A percentile compares a stretch with the other conserved stretches of the same genome.
phyloP scores from a whole-genome alignment of 352 stramenopile genomes.

The Globisporangium cederbergense region DNA sequence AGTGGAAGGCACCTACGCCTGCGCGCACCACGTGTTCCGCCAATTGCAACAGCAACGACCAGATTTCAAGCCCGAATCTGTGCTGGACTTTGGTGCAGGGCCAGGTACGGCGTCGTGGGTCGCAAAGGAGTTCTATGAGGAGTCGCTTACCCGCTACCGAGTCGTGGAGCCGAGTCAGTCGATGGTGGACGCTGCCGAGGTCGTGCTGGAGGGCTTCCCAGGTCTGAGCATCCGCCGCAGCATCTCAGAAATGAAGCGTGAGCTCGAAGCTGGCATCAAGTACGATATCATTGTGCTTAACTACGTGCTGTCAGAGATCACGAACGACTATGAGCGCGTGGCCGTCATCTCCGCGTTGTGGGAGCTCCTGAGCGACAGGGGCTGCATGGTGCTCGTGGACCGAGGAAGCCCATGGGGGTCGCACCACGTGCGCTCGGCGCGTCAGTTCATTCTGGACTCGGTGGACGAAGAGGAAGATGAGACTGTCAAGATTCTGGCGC shows the following conservation, averaged over 20 bases:
- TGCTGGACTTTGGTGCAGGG: constrained; percentile 78
- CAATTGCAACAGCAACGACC: constrained; percentile 54
- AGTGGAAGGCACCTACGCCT: constrained; percentile 71
- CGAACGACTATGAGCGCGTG: constrained; percentile 80
- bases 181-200: constrained; percentile 76
- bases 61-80: constrained; percentile 54
- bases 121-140: constrained; percentile 63
- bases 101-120: constrained; percentile 77
- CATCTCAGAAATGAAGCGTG: constrained; percentile 72
- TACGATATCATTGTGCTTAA: constrained; percentile 77
- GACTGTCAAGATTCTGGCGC: constrained; percentile 53
- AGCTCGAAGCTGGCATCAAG: constrained; percentile 62
- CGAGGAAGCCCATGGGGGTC: constrained; percentile 80
- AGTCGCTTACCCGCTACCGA: constrained; percentile 60
- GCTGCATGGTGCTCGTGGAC: constrained; percentile 72
- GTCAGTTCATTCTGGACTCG: constrained; percentile 82
- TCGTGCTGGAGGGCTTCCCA: constrained; percentile 69
- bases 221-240: constrained; percentile 69
- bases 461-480: constrained; percentile 36
- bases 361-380: constrained; percentile 75
- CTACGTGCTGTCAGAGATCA: constrained; percentile 81
- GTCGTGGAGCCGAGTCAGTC: constrained; percentile 84
- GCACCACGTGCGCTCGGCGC: constrained; percentile 76
- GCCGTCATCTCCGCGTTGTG: constrained; percentile 72
- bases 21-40: constrained; percentile 61